Conservation (phyloP, 148 eudicot genomes). For the Vaccinium myrtillus region DNA sequence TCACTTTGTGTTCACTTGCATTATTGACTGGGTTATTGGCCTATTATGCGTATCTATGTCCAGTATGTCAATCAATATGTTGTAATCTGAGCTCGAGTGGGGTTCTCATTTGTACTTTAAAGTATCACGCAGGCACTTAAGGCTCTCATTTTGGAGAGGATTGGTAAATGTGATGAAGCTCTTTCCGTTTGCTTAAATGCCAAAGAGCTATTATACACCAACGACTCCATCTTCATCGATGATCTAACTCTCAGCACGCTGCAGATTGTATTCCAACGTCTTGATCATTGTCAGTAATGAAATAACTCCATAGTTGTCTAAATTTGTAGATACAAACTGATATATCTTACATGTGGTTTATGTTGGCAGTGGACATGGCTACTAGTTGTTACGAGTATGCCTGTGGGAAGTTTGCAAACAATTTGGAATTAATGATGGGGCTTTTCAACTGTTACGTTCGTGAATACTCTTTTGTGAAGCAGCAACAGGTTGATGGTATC, state of each 20-base stretch:
- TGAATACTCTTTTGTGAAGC: slow-evolving; percentile 90
- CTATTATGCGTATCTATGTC: background rate
- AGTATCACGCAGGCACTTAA: slow-evolving; percentile 58
- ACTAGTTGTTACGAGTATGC: slow-evolving; percentile 89
- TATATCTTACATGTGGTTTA: background rate
- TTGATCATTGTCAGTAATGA: slow-evolving; percentile 66
- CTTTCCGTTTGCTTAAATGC: slow-evolving; percentile 71
- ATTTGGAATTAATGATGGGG: slow-evolving; percentile 89
- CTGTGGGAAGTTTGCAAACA: slow-evolving; percentile 70
- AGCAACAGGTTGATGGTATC: slow-evolving; percentile 78
- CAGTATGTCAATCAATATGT: background rate
- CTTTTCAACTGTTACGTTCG: slow-evolving; percentile 95
- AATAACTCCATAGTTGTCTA: background rate
- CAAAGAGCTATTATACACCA: slow-evolving; percentile 53
- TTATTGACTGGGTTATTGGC: background rate
- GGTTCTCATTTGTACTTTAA: background rate
- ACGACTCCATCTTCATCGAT: slow-evolving; percentile 58
- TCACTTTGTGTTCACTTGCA: background rate
- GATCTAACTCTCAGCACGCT: slow-evolving; percentile 85
- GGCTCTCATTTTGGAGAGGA: slow-evolving; percentile 79
- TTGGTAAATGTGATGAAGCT: slow-evolving; percentile 80
- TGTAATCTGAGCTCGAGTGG: background rate
- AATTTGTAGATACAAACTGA: background rate
- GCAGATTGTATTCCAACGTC: slow-evolving; percentile 92
- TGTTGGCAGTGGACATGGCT: slow-evolving; percentile 82